A percentile compares a stretch with the other conserved stretches of the same genome.
Evolutionary conservation across 1,139 yeast species (phyloP).

Genomic region (Candida sanyaensis): DNA sequence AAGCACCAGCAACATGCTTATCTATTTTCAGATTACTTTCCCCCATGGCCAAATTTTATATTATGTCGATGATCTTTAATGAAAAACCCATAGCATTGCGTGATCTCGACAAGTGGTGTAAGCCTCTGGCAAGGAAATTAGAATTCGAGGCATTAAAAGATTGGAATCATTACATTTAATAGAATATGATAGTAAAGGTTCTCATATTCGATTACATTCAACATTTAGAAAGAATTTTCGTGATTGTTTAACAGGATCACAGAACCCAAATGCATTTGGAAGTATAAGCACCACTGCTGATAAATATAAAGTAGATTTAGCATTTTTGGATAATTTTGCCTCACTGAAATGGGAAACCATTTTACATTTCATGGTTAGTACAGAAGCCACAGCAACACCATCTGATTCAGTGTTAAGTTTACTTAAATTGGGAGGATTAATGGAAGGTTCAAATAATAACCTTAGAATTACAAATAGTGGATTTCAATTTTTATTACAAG

Average conservation of each 20-base stretch:
- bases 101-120: slow-evolving; percentile 78
- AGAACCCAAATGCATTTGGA: slow-evolving; percentile 48
- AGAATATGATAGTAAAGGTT: slow-evolving; percentile 59
- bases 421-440: slow-evolving; percentile 74
- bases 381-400: slow-evolving; percentile 66
- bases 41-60: slow-evolving; percentile 82
- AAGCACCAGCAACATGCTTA: slow-evolving; percentile 86
- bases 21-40: slow-evolving; percentile 89
- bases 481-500: slow-evolving; percentile 90
- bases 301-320: slow-evolving; percentile 54
- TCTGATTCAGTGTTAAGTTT: slow-evolving; percentile 67
- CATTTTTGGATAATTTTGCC: slow-evolving; percentile 78
- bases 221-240: slow-evolving; percentile 75
- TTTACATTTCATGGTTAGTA: slow-evolving; percentile 96
- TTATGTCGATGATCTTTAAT: slow-evolving; percentile 84
- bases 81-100: slow-evolving; percentile 69
- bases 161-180: slow-evolving; percentile 75
- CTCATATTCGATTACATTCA: slow-evolving; percentile 63
- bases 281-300: slow-evolving; percentile 34
- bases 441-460: slow-evolving; percentile 59
- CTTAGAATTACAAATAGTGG: slow-evolving; percentile 86
- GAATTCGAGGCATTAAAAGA: slow-evolving; percentile 78
- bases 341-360: slow-evolving; percentile 92
- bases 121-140: slow-evolving; percentile 51
- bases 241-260: slow-evolving; percentile 84